These are phyloP conservation scores for Paecilomyces variotii DNA, from an alignment of 2,329 filamentous ascomycete species.

Conservation along the genomic window DNA sequence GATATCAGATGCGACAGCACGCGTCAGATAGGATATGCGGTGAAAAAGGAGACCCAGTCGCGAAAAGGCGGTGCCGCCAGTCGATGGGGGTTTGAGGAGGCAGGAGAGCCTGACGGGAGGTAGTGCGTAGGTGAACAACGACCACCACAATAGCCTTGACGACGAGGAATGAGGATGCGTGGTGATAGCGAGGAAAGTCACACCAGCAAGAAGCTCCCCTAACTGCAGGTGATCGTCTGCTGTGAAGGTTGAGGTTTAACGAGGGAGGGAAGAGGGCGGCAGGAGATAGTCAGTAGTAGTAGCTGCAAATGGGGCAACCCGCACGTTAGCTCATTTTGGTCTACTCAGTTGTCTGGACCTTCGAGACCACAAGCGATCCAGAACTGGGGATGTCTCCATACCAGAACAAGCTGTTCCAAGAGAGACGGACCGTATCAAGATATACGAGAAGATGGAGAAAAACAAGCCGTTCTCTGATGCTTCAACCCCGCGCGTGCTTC, in stretches of 20 bases:
- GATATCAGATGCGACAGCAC: slow-evolving; percentile 5
- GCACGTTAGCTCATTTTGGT: slow-evolving; percentile 3
- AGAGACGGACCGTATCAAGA: neutral
- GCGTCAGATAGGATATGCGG: slow-evolving; percentile 1
- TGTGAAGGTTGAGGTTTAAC: neutral
- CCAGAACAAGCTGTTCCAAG: neutral
- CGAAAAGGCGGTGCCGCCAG: neutral
- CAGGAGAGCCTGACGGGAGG: neutral
- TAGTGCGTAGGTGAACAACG: neutral
- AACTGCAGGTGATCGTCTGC: neutral
- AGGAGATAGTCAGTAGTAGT: neutral
- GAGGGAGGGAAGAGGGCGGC: slow-evolving; percentile 1
- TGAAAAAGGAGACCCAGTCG: neutral
- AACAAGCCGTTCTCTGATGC: neutral
- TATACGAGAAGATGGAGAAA: neutral
- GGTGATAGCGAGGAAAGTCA: neutral
- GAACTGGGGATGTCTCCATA: neutral
- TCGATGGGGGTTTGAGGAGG: neutral
- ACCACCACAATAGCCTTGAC: neutral
- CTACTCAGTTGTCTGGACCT: slow-evolving; percentile 1
- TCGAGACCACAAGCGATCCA: neutral
- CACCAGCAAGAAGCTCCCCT: neutral
- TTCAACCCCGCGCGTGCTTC: neutral
- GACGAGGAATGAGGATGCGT: neutral
- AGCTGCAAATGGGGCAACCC: slow-evolving; percentile 3